These are phyloP conservation scores for Lonicera japonica DNA, from an alignment of 129 eudicot genomes.

Conservation along the genomic window DNA sequence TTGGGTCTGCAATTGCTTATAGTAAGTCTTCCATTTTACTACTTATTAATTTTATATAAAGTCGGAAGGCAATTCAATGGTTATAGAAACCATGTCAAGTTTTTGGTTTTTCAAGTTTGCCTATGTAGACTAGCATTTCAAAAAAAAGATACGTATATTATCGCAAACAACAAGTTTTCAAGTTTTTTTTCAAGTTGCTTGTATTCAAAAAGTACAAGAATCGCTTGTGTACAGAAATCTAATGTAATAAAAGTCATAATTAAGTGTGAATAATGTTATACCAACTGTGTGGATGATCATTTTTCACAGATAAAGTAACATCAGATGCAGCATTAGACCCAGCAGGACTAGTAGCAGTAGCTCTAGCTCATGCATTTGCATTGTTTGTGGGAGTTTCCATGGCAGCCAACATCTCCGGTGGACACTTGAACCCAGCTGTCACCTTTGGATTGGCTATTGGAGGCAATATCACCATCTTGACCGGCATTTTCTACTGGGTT, in stretches of 20 bases:
- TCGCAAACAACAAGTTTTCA: no score
- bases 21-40: background rate
- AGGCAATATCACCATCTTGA: slow-evolving; percentile 54
- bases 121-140: no score
- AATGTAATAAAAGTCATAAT: background rate
- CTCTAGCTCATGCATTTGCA: slow-evolving; percentile 56
- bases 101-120: background rate
- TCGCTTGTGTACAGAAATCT: no score
- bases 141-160: no score
- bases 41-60: background rate
- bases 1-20: slow-evolving; percentile 41
- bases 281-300: background rate
- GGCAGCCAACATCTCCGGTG: slow-evolving; percentile 72
- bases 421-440: slow-evolving; percentile 67
- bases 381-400: slow-evolving; percentile 55
- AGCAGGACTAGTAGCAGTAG: slow-evolving; percentile 53
- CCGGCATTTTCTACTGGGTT: slow-evolving; percentile 54
- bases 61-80: background rate
- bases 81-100: background rate
- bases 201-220: no score
- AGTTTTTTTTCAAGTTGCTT: no score
- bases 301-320: slow-evolving; percentile 35
- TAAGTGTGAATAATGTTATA: background rate
- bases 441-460: slow-evolving; percentile 63
- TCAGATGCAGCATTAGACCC: slow-evolving; percentile 46